Percentiles rank a stretch among this genome's conserved stretches.
Evolutionary conservation across 371 early-diverging fungal genomes (phyloP).

Genomic region (Lichtheimia corymbifera): DNA sequence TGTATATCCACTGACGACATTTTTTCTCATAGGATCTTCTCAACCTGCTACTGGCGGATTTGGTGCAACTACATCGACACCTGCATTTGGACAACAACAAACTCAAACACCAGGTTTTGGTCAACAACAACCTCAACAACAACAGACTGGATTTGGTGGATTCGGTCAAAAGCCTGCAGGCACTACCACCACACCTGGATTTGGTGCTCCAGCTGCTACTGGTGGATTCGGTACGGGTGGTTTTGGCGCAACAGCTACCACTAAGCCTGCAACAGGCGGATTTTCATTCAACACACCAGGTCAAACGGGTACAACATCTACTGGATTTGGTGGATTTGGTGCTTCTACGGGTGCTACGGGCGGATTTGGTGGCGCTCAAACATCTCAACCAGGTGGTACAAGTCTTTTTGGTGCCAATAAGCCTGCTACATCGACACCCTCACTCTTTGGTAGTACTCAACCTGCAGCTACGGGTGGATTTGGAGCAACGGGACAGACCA

Average conservation of each 20-base stretch:
- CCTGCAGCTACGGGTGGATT: conserved; percentile 40
- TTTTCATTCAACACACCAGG: conserved; percentile 35
- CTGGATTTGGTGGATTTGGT: conserved; percentile 33
- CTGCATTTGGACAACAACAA: conserved; percentile 18
- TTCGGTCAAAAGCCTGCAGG: conserved; percentile 40
- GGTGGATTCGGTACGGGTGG: conserved; percentile 49
- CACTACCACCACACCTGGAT: conserved; percentile 28
- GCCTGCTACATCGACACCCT: conserved; percentile 46
- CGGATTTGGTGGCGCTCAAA: conserved; percentile 31
- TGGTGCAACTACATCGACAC: conserved; percentile 17
- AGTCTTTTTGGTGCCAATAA: conserved; percentile 61
- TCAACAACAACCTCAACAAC: conserved; percentile 21
- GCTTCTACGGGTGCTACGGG: conserved; percentile 14
- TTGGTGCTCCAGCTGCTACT: conserved; percentile 15
- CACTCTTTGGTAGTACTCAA: conserved; percentile 50
- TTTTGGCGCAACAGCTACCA: conserved; percentile 45
- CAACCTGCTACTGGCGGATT: conserved; percentile 40
- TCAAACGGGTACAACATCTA: conserved; percentile 18
- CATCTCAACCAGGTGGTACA: conserved; percentile 20
- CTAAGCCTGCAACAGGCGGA: conserved; percentile 43
- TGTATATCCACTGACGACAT: not conserved
- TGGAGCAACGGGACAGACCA: conserved; percentile 22
- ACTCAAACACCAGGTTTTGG: conserved; percentile 24
- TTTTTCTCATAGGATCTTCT: not conserved
- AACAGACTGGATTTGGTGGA: conserved; percentile 24